Base-by-base conservation (phyloP, 2,329 filamentous ascomycete species). In the Verticillium longisporum region DNA sequence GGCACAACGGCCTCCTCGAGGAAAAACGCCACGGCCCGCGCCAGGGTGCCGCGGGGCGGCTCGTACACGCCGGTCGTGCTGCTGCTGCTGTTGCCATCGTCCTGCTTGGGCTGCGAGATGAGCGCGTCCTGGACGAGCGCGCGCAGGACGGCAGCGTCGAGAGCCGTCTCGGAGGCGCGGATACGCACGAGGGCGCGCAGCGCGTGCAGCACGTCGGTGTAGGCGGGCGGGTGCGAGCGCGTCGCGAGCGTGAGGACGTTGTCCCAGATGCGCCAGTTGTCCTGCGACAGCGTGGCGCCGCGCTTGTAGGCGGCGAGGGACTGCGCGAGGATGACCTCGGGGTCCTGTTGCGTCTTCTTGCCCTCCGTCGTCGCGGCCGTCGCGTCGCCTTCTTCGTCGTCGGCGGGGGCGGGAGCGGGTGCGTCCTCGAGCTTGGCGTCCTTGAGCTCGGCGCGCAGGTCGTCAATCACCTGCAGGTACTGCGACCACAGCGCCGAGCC, bases 261-360 rank as follows among this genome's bases (percentile, higher is more conserved):
- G 71, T 96, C 91, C 94, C 94, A 98, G 73, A 99, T 97, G 67
- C 91, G 88, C 83, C 89, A 91, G 76, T 94, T 94, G 68, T 92
- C 88, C 73, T 91, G 84, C 58, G 96, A 92, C 31, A 97, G 84
- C 4, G 85, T 83, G 0, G 93, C 92, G 10, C 93, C 95, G 65
- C 90, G 89, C 71, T 96, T 95, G 74, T 96, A 91, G 0, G 95
- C 94, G 6, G 84, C 80, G 1, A 99, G 83, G 0, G 95, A 88
- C 70, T 96, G 91, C 0, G 83, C 78, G 1, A 92, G 83, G 59
- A 91, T 80, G 56, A 81, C 81, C 38, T 85, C 80, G 0, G 86
- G 84, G 64, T 88, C 83, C 34, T 68, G 72, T 6, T 67, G 61
- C 14, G 61, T 41, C 55, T 64, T 68, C 13, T 67, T 63, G 41